phyloP scores from a whole-genome alignment of 2,329 filamentous ascomycete species.

The Hirsutella rhossiliensis region DNA sequence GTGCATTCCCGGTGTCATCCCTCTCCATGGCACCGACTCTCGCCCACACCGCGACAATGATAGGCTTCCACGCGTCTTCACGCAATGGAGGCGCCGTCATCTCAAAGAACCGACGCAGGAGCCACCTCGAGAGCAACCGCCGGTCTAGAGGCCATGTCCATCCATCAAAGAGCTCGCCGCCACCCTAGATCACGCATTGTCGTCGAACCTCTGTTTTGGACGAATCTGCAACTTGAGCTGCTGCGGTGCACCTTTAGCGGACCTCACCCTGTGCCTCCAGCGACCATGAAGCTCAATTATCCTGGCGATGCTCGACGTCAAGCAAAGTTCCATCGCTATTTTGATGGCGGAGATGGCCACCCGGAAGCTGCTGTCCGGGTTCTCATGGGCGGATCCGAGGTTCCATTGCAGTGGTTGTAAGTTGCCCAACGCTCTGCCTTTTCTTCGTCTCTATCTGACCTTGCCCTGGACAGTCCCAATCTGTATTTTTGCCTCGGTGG shows the following conservation, averaged over 20 bases:
- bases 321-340: background rate
- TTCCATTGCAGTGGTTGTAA: background rate
- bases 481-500: background rate
- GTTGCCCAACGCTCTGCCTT: background rate
- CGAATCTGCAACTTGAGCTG: background rate
- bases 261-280: background rate
- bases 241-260: background rate
- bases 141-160: background rate
- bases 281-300: background rate
- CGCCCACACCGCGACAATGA: too few species aligned
- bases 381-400: background rate
- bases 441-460: background rate
- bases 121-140: too few species aligned
- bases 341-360: background rate
- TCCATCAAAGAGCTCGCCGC: background rate
- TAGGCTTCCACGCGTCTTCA: too few species aligned
- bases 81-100: too few species aligned
- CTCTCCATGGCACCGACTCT: too few species aligned
- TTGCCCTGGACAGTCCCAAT: background rate
- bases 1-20: too few species aligned
- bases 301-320: background rate
- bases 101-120: too few species aligned
- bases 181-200: background rate
- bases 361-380: background rate
- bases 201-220: background rate